Conservation (phyloP, 1,284 basidiomycete species). For the Rhodotorula sp. region DNA sequence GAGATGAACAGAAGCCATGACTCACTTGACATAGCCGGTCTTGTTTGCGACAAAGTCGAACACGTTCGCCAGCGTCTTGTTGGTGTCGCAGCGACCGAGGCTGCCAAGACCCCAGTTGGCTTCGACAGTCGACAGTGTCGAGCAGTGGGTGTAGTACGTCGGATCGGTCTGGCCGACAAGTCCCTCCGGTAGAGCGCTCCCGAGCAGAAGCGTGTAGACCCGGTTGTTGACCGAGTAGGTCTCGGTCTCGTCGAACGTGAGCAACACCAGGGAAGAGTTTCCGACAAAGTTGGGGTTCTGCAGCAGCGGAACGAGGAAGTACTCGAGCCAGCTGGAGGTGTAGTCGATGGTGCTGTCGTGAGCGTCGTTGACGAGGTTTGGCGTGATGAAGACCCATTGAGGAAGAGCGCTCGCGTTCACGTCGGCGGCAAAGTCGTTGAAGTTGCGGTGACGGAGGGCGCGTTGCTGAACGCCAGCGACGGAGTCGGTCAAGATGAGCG, state of each 20-base stretch:
- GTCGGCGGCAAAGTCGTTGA: constrained; percentile 62
- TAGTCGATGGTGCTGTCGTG: constrained; percentile 62
- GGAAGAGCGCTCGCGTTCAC: constrained; percentile 56
- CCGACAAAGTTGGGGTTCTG: constrained; percentile 55
- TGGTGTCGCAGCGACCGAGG: constrained; percentile 60
- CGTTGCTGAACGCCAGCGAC: constrained; percentile 52
- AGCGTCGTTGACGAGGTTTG: constrained; percentile 61
- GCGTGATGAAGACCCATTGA: constrained; percentile 65
- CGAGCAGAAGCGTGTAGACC: constrained; percentile 57
- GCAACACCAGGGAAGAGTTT: constrained; percentile 57
- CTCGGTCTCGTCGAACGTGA: constrained; percentile 63
- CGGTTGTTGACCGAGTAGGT: constrained; percentile 50
- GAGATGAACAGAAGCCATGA: neutral
- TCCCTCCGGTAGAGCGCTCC: constrained; percentile 55
- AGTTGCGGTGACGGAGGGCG: constrained; percentile 60
- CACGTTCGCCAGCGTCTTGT: constrained; percentile 56
- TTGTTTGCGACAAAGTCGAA: constrained; percentile 54
- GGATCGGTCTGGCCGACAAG: constrained; percentile 56
- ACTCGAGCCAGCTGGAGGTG: constrained; percentile 55
- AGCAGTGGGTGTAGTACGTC: constrained; percentile 67
- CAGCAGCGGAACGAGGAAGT: constrained; percentile 60
- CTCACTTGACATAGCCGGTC: constrained; percentile 39
- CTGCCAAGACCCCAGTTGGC: constrained; percentile 64
- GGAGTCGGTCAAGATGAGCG: constrained; percentile 50
- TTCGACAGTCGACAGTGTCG: constrained; percentile 60